Conservation (phyloP, 192 early-diverging fungal genomes). For the Allomyces macrogynus region DNA sequence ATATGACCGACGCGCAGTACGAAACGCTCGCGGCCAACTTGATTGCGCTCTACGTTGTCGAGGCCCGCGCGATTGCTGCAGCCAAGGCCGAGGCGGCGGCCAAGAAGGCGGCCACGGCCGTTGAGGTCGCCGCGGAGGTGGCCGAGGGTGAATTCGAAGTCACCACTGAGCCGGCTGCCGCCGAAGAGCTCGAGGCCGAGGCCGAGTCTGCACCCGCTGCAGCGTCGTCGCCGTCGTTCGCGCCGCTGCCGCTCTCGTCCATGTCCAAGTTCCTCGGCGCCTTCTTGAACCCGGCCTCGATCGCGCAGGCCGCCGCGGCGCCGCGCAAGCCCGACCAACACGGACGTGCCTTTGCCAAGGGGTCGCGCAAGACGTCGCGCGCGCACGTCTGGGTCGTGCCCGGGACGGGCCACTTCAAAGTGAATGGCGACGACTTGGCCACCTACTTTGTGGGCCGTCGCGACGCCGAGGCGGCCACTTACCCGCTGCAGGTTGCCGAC, state of each 20-base stretch:
- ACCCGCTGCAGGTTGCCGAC: too few relatives aligned
- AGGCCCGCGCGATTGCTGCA: conserved; percentile 4
- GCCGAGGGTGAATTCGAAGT: neutral
- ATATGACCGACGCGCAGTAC: conserved; percentile 13
- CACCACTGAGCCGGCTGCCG: too few relatives aligned
- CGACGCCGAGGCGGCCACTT: too few relatives aligned
- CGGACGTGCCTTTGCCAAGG: conserved; percentile 52
- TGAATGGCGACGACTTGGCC: too few relatives aligned
- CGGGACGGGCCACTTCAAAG: too few relatives aligned
- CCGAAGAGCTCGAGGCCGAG: conserved; percentile 16
- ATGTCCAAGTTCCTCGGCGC: conserved; percentile 13
- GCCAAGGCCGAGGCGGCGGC: conserved; percentile 3
- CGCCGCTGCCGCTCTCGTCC: conserved; percentile 4
- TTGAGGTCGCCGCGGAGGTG: conserved; percentile 2
- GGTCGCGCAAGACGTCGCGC: conserved; percentile 52
- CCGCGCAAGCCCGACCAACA: conserved; percentile 33
- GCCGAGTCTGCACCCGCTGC: conserved; percentile 17
- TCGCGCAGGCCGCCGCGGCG: conserved; percentile 10
- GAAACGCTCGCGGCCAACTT: conserved; percentile 6
- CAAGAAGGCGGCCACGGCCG: conserved; percentile 2
- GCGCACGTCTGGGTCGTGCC: conserved; percentile 56
- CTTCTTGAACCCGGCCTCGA: conserved; percentile 13
- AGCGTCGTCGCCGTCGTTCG: conserved; percentile 12
- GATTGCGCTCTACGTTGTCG: conserved; percentile 8
- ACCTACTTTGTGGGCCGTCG: too few relatives aligned